Evolutionary conservation across 2,329 filamentous ascomycete genomes (phyloP).

Genomic region (Huntiella abstrusa): DNA sequence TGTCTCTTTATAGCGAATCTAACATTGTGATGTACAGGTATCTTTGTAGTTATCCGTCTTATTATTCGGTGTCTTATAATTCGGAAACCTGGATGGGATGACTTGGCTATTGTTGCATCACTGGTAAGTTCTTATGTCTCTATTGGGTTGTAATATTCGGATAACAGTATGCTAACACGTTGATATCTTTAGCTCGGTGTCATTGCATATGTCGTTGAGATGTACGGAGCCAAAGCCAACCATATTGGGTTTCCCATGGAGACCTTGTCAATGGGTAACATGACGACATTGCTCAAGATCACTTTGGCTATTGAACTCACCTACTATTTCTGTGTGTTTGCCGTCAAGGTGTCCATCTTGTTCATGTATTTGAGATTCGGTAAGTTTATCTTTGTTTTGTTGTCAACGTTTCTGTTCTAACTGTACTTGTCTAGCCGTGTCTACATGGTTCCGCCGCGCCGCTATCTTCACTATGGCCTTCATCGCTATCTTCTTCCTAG

Average conservation of each 20-base stretch:
- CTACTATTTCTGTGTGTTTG: conserved; percentile 22
- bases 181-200: neutral
- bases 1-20: neutral
- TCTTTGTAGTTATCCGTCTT: conserved; percentile 11
- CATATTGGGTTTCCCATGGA: conserved; percentile 13
- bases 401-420: neutral
- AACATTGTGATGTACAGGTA: conserved; percentile 5
- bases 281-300: conserved; percentile 13
- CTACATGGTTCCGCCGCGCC: conserved; percentile 12
- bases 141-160: neutral
- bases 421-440: conserved; percentile 2
- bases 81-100: conserved; percentile 13
- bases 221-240: conserved; percentile 13
- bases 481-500: conserved; percentile 22
- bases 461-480: conserved; percentile 19
- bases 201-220: conserved; percentile 13
- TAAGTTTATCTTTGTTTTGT: conserved; percentile 13
- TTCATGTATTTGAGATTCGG: conserved; percentile 28
- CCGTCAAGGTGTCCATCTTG: conserved; percentile 26
- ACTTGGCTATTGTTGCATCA: conserved; percentile 13
- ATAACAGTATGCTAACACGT: neutral
- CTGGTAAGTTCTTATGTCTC: conserved; percentile 7
- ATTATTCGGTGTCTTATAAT: conserved; percentile 12
- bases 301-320: conserved; percentile 22
- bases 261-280: conserved; percentile 13